Percentiles rank a stretch among this genome's conserved stretches.
Conservation (phyloP, 148 eudicot species). For the Gaultheria prostrata region DNA sequence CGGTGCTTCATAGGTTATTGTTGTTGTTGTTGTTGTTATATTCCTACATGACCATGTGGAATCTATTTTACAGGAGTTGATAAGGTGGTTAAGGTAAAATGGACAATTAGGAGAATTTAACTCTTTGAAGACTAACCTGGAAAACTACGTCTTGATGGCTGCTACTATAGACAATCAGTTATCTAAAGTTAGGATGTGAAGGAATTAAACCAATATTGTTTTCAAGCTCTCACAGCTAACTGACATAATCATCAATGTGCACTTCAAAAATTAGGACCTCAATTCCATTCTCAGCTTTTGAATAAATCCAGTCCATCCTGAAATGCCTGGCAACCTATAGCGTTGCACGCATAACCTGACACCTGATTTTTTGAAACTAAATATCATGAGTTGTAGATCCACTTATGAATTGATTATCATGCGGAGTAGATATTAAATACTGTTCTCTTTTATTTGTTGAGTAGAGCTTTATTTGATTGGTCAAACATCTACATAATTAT, state of each 20-base stretch:
- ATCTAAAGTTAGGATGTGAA: not conserved
- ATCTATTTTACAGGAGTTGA: not conserved
- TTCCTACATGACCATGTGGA: not conserved
- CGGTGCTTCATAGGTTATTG: too few species aligned
- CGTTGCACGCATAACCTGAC: not conserved
- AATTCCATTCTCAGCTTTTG: not conserved
- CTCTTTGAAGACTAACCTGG: not conserved
- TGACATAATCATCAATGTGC: not conserved
- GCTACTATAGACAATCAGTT: not conserved
- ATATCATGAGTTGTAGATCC: not conserved
- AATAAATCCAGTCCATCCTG: not conserved
- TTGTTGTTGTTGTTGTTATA: not conserved
- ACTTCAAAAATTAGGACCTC: not conserved
- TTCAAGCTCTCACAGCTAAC: not conserved
- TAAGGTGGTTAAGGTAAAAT: not conserved
- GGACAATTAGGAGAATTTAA: slow-evolving; percentile 6
- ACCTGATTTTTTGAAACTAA: not conserved
- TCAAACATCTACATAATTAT: not conserved
- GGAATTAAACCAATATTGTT: not conserved
- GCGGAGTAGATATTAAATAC: too few species aligned
- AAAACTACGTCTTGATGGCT: not conserved
- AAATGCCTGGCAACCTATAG: not conserved
- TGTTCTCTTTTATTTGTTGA: not conserved
- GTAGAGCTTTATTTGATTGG: not conserved
- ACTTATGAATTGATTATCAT: not conserved